Evolutionary conservation across 768 basidiomycete genomes (phyloP), one percentile per base, ranked within the genome.

Genomic region (Aureoboletus auriporus): DNA sequence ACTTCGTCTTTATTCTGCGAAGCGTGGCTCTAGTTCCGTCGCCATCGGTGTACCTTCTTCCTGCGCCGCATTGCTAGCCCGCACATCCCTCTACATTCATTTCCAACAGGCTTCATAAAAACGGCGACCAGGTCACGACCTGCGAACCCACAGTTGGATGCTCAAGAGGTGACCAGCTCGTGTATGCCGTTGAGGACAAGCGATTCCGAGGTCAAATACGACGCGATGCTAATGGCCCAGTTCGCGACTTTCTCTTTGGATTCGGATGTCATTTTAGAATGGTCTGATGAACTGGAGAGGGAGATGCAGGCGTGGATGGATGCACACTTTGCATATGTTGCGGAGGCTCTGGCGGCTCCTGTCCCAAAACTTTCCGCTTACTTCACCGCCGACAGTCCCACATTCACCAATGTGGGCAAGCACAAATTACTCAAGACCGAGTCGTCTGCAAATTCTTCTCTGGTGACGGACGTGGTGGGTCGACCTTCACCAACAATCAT

Each of bases 281-380:
- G 55, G 55, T 40, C 46, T 6, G 52, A 54, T 14, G 46, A 57
- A 17, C 34, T 54, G 31, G 56, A 57, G 44, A 48, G 6, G 28
- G 30, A 38, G 40, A 48, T 47, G 17, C 49, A 58, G 29, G 46
- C 39, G 5, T 40, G 28, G 49, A 53, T 50, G 46, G 51, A 57
- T 27, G 40, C 43, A 11, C 39, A 57, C 41, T 58, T 58, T 50
- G 26, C 44, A 17, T 58, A 45, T 16, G 47, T 42, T 17, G 44
- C 39, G 26, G 23, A 45, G 33, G 55, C 49, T 11, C 34, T 57
- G 42, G 45, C 41, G 16, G 39, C 16, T 37, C 52, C 52, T 4
- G 41, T 58, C 13, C 56, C 49, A 10, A 46, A 14, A 9, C 46
- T 49, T 42, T 58, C 56, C 6, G 35, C 47, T 4, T 36, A 36